Percentiles rank a stretch among this genome's conserved stretches.
Evolutionary conservation across 176 grass and related monocot genomes (phyloP).

Genomic region (Oryza meridionalis): DNA sequence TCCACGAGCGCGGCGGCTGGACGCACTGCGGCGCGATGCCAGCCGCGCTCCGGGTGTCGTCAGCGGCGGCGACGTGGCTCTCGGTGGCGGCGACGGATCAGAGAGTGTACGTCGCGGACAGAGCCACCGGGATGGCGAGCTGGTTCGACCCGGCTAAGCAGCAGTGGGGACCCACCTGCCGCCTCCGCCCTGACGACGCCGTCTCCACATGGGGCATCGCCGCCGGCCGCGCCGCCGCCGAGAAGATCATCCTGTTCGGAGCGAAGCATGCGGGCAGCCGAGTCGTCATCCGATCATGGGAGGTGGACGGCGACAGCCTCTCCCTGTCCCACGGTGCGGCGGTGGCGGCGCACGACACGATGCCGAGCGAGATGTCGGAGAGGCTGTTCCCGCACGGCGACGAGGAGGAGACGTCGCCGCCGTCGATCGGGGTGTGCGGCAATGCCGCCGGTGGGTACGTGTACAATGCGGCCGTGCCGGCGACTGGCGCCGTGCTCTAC

Average conservation of each 20-base stretch:
- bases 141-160: conserved; percentile 69
- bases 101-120: conserved; percentile 62
- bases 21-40: conserved; percentile 65
- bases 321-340: conserved; percentile 5
- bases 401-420: not conserved
- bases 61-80: conserved; percentile 62
- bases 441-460: conserved; percentile 64
- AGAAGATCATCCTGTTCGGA: conserved; percentile 59
- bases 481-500: conserved; percentile 67
- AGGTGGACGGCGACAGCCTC: conserved; percentile 60
- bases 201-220: conserved; percentile 50
- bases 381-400: conserved; percentile 50
- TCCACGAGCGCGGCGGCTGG: conserved; percentile 58
- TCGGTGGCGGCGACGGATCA: conserved; percentile 54
- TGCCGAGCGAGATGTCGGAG: conserved; percentile 67
- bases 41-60: conserved; percentile 37
- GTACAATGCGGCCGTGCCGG: conserved; percentile 70
- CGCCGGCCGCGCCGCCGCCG: conserved; percentile 27
- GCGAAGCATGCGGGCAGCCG: conserved; percentile 35
- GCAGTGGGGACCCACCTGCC: conserved; percentile 60
- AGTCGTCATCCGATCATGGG: conserved; percentile 58
- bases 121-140: conserved; percentile 52
- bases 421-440: conserved; percentile 63
- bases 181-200: conserved; percentile 32
- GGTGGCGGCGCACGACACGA: conserved; percentile 12